Conservation (phyloP, 176 grass and related monocot species). For the Microstegium vimineum region DNA sequence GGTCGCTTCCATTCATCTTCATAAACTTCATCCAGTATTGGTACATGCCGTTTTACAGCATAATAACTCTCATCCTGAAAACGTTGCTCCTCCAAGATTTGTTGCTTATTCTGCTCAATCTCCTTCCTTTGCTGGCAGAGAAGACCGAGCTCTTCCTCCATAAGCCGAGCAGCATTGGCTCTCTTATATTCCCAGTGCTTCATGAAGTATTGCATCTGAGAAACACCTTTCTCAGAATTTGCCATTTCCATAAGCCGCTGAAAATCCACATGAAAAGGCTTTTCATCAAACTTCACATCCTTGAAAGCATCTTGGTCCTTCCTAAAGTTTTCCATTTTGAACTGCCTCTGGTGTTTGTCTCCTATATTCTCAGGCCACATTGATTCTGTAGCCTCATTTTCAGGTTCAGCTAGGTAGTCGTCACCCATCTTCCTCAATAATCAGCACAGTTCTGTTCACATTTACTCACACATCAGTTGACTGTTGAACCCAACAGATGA, state of each 20-base stretch:
- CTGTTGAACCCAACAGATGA: background rate
- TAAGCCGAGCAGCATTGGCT: slow-evolving; percentile 46
- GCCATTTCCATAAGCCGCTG: slow-evolving; percentile 51
- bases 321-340: slow-evolving; percentile 55
- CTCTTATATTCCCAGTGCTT: slow-evolving; percentile 69
- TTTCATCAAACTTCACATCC: slow-evolving; percentile 43
- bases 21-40: slow-evolving; percentile 75
- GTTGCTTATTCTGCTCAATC: slow-evolving; percentile 69
- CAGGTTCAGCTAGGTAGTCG: slow-evolving; percentile 45
- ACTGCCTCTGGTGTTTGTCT: slow-evolving; percentile 56
- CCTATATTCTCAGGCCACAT: slow-evolving; percentile 84
- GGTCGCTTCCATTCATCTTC: slow-evolving; percentile 59
- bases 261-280: slow-evolving; percentile 44
- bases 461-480: background rate
- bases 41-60: slow-evolving; percentile 53
- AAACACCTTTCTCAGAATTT: slow-evolving; percentile 66
- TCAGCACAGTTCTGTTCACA: background rate
- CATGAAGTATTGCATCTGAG: slow-evolving; percentile 56
- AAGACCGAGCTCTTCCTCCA: slow-evolving; percentile 56
- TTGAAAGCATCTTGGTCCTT: slow-evolving; percentile 53
- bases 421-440: slow-evolving; percentile 55
- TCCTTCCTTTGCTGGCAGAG: slow-evolving; percentile 70
- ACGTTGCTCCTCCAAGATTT: slow-evolving; percentile 65
- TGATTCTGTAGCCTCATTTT: slow-evolving; percentile 59
- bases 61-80: slow-evolving; percentile 74